Conservation (phyloP, 257 asterid genomes). For the Mentha longifolia region DNA sequence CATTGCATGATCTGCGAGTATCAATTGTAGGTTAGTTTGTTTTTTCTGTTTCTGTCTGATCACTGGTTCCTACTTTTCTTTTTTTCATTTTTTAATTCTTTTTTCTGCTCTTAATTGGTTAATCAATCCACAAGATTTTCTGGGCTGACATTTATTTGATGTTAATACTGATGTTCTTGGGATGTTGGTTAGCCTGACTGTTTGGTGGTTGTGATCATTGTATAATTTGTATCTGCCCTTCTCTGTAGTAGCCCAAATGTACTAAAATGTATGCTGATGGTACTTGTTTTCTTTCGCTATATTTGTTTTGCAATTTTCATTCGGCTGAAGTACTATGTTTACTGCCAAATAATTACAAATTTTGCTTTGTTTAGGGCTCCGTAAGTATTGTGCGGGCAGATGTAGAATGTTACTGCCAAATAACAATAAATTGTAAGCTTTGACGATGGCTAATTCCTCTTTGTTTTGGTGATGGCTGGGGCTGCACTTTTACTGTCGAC, state of each 20-base stretch:
- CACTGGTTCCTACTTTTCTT: constrained; percentile 5
- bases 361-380: constrained; percentile 11
- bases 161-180: constrained; percentile 5
- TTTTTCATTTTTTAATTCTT: constrained; percentile 5
- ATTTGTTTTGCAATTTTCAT: background rate
- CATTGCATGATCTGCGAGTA: constrained; percentile 53
- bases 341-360: background rate
- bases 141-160: constrained; percentile 33
- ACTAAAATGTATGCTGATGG: constrained; percentile 4
- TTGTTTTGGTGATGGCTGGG: constrained; percentile 2
- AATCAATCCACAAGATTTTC: constrained; percentile 24
- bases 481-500: background rate
- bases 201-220: constrained; percentile 23
- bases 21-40: constrained; percentile 15
- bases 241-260: constrained; percentile 26
- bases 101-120: constrained; percentile 26
- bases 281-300: background rate
- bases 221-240: constrained; percentile 15
- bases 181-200: constrained; percentile 6
- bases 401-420: constrained; percentile 12
- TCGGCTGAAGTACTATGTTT: background rate
- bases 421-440: background rate
- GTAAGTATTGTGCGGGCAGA: constrained; percentile 1
- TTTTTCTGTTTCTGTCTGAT: constrained; percentile 30
- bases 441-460: constrained; percentile 19